phyloP scores from a whole-genome alignment of 2,329 filamentous ascomycete genomes.

The Hirsutella minnesotensis region DNA sequence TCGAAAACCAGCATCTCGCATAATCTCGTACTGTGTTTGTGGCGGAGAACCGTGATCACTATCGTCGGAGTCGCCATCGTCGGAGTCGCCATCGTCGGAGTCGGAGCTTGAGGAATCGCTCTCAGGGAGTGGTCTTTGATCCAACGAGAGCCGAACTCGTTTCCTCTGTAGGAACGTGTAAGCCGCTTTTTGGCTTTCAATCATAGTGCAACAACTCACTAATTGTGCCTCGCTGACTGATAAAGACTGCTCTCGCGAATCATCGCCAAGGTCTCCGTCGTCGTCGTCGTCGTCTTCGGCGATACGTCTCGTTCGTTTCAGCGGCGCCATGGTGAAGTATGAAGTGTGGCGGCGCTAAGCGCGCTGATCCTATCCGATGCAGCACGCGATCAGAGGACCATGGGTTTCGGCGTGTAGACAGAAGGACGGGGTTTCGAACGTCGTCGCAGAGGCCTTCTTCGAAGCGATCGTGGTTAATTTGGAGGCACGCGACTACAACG shows the following conservation, averaged over 20 bases:
- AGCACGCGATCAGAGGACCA: too few relatives aligned
- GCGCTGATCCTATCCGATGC: too few relatives aligned
- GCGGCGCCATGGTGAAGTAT: background rate
- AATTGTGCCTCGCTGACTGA: slow-evolving; percentile 19
- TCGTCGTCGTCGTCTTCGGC: background rate
- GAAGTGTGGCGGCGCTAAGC: too few relatives aligned
- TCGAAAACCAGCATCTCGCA: slow-evolving; percentile 46
- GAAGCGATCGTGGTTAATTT: too few relatives aligned
- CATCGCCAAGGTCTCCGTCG: slow-evolving; percentile 19
- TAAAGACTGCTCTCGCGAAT: slow-evolving; percentile 28
- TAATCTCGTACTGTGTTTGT: slow-evolving; percentile 49
- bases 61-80: slow-evolving; percentile 15
- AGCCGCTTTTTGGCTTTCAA: background rate
- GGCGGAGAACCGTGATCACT: slow-evolving; percentile 23
- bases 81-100: slow-evolving; percentile 16
- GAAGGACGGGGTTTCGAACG: too few relatives aligned
- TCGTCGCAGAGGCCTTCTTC: too few relatives aligned
- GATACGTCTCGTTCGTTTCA: background rate
- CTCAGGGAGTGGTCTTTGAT: background rate
- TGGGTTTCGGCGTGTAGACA: too few relatives aligned
- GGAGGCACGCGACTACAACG: too few relatives aligned
- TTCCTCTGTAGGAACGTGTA: slow-evolving; percentile 4
- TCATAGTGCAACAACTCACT: slow-evolving; percentile 1
- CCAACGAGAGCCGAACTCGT: background rate
- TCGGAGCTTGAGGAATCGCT: slow-evolving; percentile 16